Percentiles rank a stretch among this genome's conserved stretches.
Conservation (phyloP, 176 grass and related monocot genomes). For the Eragrostis nindensis region DNA sequence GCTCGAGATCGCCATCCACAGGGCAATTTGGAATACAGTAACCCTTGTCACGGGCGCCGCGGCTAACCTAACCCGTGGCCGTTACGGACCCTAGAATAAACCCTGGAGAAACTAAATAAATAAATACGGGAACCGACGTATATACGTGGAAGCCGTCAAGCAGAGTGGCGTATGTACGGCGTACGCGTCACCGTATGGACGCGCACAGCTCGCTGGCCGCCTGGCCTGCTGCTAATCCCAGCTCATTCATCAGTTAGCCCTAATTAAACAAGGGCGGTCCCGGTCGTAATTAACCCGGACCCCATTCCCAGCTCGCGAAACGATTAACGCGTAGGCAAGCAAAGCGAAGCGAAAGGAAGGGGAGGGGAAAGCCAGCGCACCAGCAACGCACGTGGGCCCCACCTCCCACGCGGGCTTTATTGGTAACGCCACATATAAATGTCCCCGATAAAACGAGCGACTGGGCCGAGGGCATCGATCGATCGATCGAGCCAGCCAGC, state of each 20-base stretch:
- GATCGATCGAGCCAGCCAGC: neutral
- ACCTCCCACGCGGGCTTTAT: slow-evolving; percentile 29
- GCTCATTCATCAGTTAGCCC: neutral
- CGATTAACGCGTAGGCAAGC: slow-evolving; percentile 33
- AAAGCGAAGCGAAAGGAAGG: neutral
- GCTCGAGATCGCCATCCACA: neutral
- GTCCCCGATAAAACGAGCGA: slow-evolving; percentile 38
- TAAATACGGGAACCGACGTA: neutral
- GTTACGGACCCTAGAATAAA: neutral
- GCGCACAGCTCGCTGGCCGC: neutral
- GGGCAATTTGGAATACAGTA: slow-evolving; percentile 5
- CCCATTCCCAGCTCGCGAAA: neutral
- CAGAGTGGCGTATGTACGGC: neutral
- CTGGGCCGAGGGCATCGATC: neutral
- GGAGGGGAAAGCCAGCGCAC: neutral
- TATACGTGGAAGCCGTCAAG: neutral
- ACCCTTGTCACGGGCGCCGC: slow-evolving; percentile 6
- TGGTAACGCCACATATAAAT: slow-evolving; percentile 64
- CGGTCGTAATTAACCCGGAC: slow-evolving; percentile 23
- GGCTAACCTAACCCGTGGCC: slow-evolving; percentile 6
- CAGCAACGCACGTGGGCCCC: slow-evolving; percentile 17
- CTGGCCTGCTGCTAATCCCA: slow-evolving; percentile 3
- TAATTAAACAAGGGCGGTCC: slow-evolving; percentile 10
- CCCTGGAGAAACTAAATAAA: neutral
- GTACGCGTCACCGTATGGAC: neutral